Conservation (phyloP, 306 rosid species). For the Vicia sativa region DNA sequence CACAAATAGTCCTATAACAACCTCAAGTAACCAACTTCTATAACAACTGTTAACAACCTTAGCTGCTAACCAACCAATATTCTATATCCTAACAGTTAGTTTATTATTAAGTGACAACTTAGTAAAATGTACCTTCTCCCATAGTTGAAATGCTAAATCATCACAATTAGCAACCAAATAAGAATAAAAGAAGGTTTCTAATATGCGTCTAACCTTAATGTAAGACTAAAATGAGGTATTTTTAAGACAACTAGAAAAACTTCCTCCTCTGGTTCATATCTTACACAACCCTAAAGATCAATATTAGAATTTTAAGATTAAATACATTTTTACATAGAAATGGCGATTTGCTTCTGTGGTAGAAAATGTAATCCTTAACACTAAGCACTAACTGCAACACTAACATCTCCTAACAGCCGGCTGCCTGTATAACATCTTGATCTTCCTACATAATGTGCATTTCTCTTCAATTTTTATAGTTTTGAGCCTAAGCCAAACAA, state of each 20-base stretch:
- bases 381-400: constrained; percentile 1
- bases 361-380: constrained; percentile 2
- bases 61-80: too few relatives aligned
- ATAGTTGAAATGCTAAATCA: constrained; percentile 6
- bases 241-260: constrained; percentile 12
- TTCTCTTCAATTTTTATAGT: too few relatives aligned
- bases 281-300: constrained; percentile 13
- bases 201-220: neutral
- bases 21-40: too few relatives aligned
- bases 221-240: neutral
- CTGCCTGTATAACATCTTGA: neutral
- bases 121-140: neutral
- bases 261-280: neutral
- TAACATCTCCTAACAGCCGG: constrained; percentile 12
- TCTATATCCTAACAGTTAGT: too few relatives aligned
- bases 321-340: constrained; percentile 2
- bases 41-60: too few relatives aligned
- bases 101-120: neutral
- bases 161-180: neutral
- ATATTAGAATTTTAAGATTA: constrained; percentile 6
- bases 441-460: too few relatives aligned
- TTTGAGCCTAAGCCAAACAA: too few relatives aligned
- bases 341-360: neutral
- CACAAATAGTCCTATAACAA: too few relatives aligned
- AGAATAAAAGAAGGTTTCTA: constrained; percentile 4